Evolutionary conservation across 805 yeast genomes (phyloP).

Genomic region (Zygotorulaspora chibaensis): DNA sequence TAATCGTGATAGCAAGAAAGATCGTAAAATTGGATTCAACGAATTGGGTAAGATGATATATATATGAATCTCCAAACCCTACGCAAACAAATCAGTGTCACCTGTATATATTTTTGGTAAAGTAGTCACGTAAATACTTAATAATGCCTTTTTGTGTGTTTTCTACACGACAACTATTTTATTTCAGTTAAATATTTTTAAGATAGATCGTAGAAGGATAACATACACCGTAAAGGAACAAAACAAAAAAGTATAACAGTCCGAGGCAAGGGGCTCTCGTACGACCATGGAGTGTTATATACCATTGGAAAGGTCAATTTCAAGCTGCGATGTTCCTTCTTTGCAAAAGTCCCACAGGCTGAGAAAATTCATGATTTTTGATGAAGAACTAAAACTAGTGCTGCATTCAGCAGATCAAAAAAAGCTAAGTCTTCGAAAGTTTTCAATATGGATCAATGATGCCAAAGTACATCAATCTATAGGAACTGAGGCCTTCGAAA

Average conservation of each 20-base stretch:
- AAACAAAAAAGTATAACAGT: background rate
- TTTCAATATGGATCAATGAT: constrained; percentile 30
- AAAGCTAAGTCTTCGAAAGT: constrained; percentile 4
- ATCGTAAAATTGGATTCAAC: constrained; percentile 70
- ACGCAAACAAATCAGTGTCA: background rate
- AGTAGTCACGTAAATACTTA: background rate
- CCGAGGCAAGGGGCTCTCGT: background rate
- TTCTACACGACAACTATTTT: no score
- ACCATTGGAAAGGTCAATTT: constrained; percentile 16
- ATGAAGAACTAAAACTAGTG: constrained; percentile 26
- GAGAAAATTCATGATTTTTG: constrained; percentile 30
- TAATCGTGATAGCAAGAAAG: constrained; percentile 80
- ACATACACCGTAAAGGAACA: background rate
- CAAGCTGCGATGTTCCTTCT: constrained; percentile 3
- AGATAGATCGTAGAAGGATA: no score
- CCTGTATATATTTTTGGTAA: background rate
- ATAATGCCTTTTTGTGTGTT: background rate
- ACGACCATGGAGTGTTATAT: constrained; percentile 22
- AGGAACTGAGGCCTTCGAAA: constrained; percentile 7
- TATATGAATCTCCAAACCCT: constrained; percentile 13
- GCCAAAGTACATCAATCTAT: constrained; percentile 20
- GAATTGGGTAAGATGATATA: constrained; percentile 54
- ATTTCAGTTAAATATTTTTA: no score
- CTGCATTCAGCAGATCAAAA: constrained; percentile 6
- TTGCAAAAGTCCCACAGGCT: constrained; percentile 15